Evolutionary conservation across 768 basidiomycete species (phyloP), one percentile per base, ranked within the genome.

Genomic region (Pleurotus giganteus): DNA sequence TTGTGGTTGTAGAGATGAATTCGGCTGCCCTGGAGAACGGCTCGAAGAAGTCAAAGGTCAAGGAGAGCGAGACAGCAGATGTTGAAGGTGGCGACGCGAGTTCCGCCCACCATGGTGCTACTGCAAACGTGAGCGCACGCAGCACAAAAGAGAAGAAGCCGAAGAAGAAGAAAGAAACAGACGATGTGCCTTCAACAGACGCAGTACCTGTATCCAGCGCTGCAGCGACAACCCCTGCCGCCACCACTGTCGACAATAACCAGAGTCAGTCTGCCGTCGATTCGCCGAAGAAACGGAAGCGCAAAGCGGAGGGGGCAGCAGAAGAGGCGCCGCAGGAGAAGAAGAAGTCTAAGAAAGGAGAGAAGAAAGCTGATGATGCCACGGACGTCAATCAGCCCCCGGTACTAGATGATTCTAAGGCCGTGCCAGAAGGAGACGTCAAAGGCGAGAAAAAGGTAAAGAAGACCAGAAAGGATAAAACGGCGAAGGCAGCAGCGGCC

Each of bases 361-460:
- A 62, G 58, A 62, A 62, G 31, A 37, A 59, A 49, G 45, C 53
- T 55, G 59, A 46, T 31, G 43, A 64, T 60, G 57, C 54, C 31
- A n/a, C 37, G 53, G 21, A 58, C 46, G 28, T 57, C 50, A 11
- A 21, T 32, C 19, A 31, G 54, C 28, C 47, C 24, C 61, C 64
- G 62, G 65, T 60, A 47, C 50, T 63, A 39, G 63, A 53, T 24
- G 57, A 51, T 9, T 53, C 45, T 27, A 52, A 55, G 24, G 42
- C 27, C 39, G 45, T 52, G 47, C 29, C 53, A 52, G 57, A 59
- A 32, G 64, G 63, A 54, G 69, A 73, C 57, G 63, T 65, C 11
- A 64, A 63, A 53, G 64, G 64, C 42, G 51, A 56, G 21, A 64
- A 64, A 42, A 61, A 63, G 44, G 49, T 59, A 29, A 58, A 58